Base-by-base conservation (phyloP, 495 filamentous ascomycete genomes). In the Hyphodiscus hymeniophilus region DNA sequence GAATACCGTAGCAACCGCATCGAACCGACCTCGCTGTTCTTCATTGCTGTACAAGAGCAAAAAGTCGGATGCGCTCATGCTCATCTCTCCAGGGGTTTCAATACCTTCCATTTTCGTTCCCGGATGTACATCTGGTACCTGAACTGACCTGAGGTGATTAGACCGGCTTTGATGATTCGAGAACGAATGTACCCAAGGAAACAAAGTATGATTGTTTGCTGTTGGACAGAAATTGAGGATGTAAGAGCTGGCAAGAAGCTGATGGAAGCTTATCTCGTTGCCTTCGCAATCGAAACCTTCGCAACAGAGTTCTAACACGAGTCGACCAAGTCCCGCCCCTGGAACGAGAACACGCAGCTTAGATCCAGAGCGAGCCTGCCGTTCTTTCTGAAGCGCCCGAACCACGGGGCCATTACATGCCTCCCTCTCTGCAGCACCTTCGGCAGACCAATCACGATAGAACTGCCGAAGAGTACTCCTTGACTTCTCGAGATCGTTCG, bases 261-360 rank as follows among this genome's bases (percentile, higher is more conserved):
- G 86, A 62, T 97, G 92, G 55, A 91, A 95, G 13, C 87, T 94
- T 52, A 97, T 89, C 68, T 98, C 92, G 52, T 97, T 98, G 11
- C 94, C 92, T 61, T 97, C 88, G 1, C 78, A 74, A 0, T 72
- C 61, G 64, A 79, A 95, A 12, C 92, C 92, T 4, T 69, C 72
- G n/a, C 65, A 65, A 56, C 81, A 87, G 38, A 96, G 67, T 11
- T 98, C 92, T 56, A 91, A 88, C 3, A 94, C 85, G 7, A 96
- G 66, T 3, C 92, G 78, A 11, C 88, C 89, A 22, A 98, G 68
- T 1, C 92, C 92, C 3, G 90, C 91, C 3, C 94, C 92, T 2
- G 94, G 89, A 20, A 97, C 81, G 5, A 98, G 70, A 8, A 98
- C 77, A 36, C 70, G 82, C 33, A 88, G 65, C 42, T 57, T 50